phyloP scores from a whole-genome alignment of 169 alveolate genomes.

The Sarcocystis neurona region DNA sequence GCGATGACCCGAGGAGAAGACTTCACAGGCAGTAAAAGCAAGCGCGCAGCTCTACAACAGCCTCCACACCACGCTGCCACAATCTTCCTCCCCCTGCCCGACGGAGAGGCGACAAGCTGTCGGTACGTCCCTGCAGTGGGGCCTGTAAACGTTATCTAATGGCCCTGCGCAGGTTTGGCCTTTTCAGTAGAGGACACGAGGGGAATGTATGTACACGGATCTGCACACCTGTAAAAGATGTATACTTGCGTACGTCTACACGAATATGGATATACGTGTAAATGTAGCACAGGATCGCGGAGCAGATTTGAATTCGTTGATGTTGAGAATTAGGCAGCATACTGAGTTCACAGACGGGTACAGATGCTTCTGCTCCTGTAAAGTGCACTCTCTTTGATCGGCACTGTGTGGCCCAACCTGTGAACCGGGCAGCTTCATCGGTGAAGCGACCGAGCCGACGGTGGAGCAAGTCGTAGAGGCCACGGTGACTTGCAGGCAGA shows the following conservation, averaged over 20 bases:
- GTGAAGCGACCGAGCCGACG: slow-evolving; percentile 53
- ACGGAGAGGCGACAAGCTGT: slow-evolving; percentile 44
- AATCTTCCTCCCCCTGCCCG: slow-evolving; percentile 55
- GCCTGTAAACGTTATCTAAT: not conserved
- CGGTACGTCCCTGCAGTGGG: not conserved
- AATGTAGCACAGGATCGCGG: too few species aligned
- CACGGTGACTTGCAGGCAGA: slow-evolving; percentile 46
- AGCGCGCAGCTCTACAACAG: too few species aligned
- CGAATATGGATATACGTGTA: not conserved
- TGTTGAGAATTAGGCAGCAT: too few species aligned
- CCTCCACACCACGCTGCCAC: slow-evolving; percentile 55
- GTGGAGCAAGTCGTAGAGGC: slow-evolving; percentile 60
- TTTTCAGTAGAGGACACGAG: not conserved
- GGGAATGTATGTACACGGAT: not conserved
- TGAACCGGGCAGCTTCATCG: slow-evolving; percentile 42
- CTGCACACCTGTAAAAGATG: not conserved
- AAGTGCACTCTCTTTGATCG: not conserved
- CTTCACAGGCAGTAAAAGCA: not conserved
- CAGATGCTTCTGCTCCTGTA: not conserved
- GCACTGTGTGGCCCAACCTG: too few species aligned
- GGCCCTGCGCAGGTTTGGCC: not conserved
- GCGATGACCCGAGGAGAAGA: slow-evolving; percentile 59
- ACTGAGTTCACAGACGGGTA: too few species aligned
- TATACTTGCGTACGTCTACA: not conserved
- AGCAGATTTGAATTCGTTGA: too few species aligned